These are phyloP conservation scores for Aspergillus glaucus DNA, from an alignment of 2,329 filamentous ascomycete genomes.

Conservation along the genomic window DNA sequence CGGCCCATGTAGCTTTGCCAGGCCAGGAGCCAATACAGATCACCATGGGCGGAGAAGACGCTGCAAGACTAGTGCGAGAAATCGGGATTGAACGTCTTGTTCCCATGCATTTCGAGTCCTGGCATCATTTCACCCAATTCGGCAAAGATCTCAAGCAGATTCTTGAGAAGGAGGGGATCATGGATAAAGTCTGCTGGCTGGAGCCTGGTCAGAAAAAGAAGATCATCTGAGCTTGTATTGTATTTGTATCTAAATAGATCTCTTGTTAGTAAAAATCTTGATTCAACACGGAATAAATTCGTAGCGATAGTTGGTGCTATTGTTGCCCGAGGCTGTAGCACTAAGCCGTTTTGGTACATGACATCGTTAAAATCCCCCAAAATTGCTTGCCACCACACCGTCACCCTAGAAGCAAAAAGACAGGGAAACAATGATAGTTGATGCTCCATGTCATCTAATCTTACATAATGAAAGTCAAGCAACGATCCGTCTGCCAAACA, in stretches of 20 bases:
- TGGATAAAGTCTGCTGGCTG: constrained; percentile 32
- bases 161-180: constrained; percentile 31
- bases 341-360: neutral
- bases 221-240: constrained; percentile 1
- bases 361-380: neutral
- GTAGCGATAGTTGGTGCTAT: too few species aligned
- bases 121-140: constrained; percentile 40
- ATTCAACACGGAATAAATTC: too few species aligned
- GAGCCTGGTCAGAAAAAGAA: constrained; percentile 15
- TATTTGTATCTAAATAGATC: neutral
- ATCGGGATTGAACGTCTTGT: constrained; percentile 39
- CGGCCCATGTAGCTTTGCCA: constrained; percentile 20
- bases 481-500: constrained; percentile 11
- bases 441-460: neutral
- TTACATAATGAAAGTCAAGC: constrained; percentile 12
- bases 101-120: constrained; percentile 45
- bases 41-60: constrained; percentile 43
- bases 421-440: neutral
- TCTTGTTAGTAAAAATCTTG: too few species aligned
- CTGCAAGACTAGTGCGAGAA: constrained; percentile 32
- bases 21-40: constrained; percentile 27
- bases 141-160: constrained; percentile 22
- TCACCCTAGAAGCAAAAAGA: neutral
- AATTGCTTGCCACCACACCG: neutral
- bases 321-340: neutral